Percentiles rank a stretch among this genome's conserved stretches.
These are phyloP conservation scores for Colletotrichum tofieldiae DNA, from an alignment of 2,329 filamentous ascomycete genomes.

Conservation along the genomic window DNA sequence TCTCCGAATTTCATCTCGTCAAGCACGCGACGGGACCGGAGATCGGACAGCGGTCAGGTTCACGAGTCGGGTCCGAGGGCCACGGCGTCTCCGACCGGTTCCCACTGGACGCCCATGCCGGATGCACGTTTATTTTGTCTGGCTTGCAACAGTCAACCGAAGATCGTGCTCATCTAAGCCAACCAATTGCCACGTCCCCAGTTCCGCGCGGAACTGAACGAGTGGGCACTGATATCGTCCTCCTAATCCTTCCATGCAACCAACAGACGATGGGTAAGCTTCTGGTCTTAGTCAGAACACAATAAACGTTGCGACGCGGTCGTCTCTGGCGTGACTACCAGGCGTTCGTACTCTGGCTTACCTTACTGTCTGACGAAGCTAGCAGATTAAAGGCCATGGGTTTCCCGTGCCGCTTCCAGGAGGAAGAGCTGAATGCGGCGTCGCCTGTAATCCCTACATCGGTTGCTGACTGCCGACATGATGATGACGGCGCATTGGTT, in stretches of 20 bases:
- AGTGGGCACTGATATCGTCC: neutral
- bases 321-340: neutral
- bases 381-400: neutral
- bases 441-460: neutral
- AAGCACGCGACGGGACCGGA: neutral
- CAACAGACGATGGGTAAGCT: neutral
- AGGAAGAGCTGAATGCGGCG: neutral
- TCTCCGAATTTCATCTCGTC: neutral
- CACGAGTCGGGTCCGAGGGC: neutral
- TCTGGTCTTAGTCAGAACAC: neutral
- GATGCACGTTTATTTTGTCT: constrained; percentile 1
- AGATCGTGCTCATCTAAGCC: neutral
- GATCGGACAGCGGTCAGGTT: neutral
- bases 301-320: neutral
- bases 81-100: constrained; percentile 31
- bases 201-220: neutral
- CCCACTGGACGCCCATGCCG: constrained; percentile 7
- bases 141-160: neutral
- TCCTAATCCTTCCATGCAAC: neutral
- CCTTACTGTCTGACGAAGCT: neutral
- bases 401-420: neutral
- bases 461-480: neutral
- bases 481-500: neutral
- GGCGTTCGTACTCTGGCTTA: neutral
- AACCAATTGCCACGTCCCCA: neutral